Conservation (phyloP, 2,329 filamentous ascomycete species). For the Aspergillus calidoustus region DNA sequence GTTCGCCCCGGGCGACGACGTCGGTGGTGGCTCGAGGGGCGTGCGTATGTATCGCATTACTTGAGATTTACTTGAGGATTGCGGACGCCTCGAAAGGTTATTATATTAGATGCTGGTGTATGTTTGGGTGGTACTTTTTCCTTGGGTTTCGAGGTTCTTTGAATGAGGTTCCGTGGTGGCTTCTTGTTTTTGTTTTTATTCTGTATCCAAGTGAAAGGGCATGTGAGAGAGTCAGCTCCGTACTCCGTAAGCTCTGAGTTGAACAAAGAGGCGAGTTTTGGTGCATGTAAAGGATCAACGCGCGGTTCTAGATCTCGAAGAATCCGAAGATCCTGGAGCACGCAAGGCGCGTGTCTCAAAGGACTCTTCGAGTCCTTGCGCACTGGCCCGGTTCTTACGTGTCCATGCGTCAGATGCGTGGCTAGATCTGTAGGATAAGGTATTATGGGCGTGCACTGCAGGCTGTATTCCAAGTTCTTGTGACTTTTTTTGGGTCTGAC, state of each 20-base stretch:
- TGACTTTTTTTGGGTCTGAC: constrained; percentile 11
- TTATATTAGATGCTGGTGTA: neutral
- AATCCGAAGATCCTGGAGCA: constrained; percentile 12
- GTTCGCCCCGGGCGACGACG: neutral
- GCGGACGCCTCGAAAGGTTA: neutral
- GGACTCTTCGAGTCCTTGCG: neutral
- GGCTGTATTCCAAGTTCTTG: constrained; percentile 4
- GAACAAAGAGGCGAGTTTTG: neutral
- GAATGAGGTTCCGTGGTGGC: neutral
- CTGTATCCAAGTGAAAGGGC: too few species aligned
- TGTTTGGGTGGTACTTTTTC: neutral
- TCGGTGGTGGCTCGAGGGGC: neutral
- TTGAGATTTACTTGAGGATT: neutral
- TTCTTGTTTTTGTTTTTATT: neutral
- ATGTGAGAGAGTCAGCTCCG: too few species aligned
- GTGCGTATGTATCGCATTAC: neutral
- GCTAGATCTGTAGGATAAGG: neutral
- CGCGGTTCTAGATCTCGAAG: constrained; percentile 27
- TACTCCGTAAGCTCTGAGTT: neutral
- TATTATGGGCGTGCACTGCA: neutral
- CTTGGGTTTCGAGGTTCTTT: neutral
- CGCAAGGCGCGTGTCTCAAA: neutral
- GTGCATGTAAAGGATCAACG: constrained; percentile 25
- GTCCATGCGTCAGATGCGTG: constrained; percentile 14
- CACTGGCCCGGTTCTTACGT: constrained; percentile 17